These are phyloP conservation scores for Spathaspora hagerdaliae DNA, from an alignment of 805 yeast species.

Conservation along the genomic window DNA sequence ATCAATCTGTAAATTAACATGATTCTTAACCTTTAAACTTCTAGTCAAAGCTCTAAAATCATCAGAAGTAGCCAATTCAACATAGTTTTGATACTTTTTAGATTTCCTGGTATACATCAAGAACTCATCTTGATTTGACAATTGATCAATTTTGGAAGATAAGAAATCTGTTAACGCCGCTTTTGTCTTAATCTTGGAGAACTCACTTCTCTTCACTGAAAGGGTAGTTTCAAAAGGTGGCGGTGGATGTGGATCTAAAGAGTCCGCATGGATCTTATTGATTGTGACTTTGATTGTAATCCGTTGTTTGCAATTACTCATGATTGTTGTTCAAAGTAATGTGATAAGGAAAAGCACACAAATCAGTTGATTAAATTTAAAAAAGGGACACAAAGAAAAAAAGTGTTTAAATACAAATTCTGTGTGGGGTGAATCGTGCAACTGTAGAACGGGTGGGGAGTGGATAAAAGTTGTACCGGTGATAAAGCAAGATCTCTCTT, in stretches of 20 bases:
- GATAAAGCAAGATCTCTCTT: too few species aligned
- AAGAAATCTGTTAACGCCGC: constrained; percentile 6
- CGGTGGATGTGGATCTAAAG: neutral
- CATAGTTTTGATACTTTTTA: constrained; percentile 40
- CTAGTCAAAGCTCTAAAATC: constrained; percentile 44
- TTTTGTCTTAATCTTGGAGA: constrained; percentile 7
- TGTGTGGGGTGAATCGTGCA: too few species aligned
- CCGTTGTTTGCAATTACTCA: constrained; percentile 1
- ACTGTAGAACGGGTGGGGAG: too few species aligned
- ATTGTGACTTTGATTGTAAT: constrained; percentile 11
- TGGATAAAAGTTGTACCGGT: too few species aligned
- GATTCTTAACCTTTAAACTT: constrained; percentile 46
- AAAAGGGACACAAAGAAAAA: too few species aligned
- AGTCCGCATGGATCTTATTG: constrained; percentile 4
- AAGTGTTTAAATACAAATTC: too few species aligned
- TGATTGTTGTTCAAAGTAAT: neutral
- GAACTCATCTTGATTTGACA: constrained; percentile 1
- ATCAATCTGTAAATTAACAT: constrained; percentile 30
- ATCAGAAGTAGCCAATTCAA: constrained; percentile 29
- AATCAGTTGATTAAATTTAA: too few species aligned
- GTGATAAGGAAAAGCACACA: too few species aligned
- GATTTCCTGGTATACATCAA: constrained; percentile 36
- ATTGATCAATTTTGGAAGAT: neutral
- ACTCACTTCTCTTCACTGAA: constrained; percentile 9
- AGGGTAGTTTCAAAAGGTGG: constrained; percentile 8